Evolutionary conservation across 2,329 filamentous ascomycete genomes (phyloP), one percentile per base, ranked within the genome.

Genomic region (Trichoderma simmonsii): DNA sequence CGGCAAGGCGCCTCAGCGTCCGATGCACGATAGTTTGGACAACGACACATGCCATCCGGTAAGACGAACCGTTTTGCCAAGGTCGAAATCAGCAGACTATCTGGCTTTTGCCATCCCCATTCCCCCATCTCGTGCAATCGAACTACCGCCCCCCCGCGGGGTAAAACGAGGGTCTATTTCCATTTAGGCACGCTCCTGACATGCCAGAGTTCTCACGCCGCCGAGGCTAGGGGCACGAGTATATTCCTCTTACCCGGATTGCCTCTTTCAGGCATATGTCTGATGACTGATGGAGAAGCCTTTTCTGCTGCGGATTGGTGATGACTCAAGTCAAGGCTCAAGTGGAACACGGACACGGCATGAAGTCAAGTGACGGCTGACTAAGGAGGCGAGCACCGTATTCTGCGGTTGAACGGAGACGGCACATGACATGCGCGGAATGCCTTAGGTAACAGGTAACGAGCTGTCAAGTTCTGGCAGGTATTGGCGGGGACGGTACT

Each of bases 71-170:
- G 7, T n/a, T 28, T 28, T 32, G 24, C 32, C 63, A 39, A 67
- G 34, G 51, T 43, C 26, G 51, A 6, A 30, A 39, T 57, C 48
- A 57, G 34, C 18, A n/a, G 65, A 68, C 51, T 43, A 67, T 59
- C 51, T 32, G 51, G 39, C 39, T 43, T 43, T 43, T 43, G 39
- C 43, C 18, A 51, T 51, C n/a, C 43, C n/a, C 43, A 5, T 21
- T 51, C 8, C 54, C 65, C 54, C 65, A 56, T 56, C 28, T 48
- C 39, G 39, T 57, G 36, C 54, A 12, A 28, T 39, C 34, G n/a
- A n/a, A 60, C 54, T 68, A 32, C 56, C 65, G 54, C 54, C 65
- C 54, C 65, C 65, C 56, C 64, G 65, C 65, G 65, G 65, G 65
- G 65, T 68, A 60, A 60, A 68, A 32, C 24, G 9, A 26, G 28